Conservation (phyloP, 2,329 filamentous ascomycete genomes). For the Cercospora nicotianae region DNA sequence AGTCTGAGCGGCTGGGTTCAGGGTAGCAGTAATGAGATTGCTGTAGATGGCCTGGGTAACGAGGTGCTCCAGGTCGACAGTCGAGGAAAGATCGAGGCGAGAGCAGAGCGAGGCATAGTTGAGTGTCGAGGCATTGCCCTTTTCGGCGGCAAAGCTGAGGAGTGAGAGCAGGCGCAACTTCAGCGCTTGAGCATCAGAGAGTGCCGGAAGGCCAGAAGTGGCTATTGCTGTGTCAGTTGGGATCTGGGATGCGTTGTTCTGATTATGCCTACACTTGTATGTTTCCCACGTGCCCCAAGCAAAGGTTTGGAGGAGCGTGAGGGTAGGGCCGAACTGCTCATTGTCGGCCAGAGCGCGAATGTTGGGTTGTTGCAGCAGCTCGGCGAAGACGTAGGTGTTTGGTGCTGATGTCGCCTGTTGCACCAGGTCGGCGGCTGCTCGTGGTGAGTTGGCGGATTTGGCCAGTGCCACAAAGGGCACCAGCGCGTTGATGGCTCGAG, state of each 20-base stretch:
- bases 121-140: constrained; percentile 53
- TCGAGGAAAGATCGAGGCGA: constrained; percentile 65
- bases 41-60: constrained; percentile 87
- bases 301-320: constrained; percentile 81
- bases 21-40: constrained; percentile 75
- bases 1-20: constrained; percentile 73
- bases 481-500: constrained; percentile 58
- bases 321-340: constrained; percentile 62
- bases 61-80: constrained; percentile 76
- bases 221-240: constrained; percentile 39
- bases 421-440: constrained; percentile 82
- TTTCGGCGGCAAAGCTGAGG: constrained; percentile 71
- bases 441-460: constrained; percentile 79
- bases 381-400: constrained; percentile 89
- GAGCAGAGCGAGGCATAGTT: constrained; percentile 69
- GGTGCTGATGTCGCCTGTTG: constrained; percentile 83
- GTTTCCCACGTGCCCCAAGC: constrained; percentile 85
- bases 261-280: constrained; percentile 60
- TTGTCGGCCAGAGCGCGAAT: constrained; percentile 69
- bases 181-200: constrained; percentile 70
- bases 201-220: constrained; percentile 61
- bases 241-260: background rate
- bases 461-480: constrained; percentile 89
- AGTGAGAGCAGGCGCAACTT: constrained; percentile 93
- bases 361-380: constrained; percentile 79